These are phyloP conservation scores for Sesbania bispinosa DNA, from an alignment of 306 rosid species.

Conservation along the genomic window DNA sequence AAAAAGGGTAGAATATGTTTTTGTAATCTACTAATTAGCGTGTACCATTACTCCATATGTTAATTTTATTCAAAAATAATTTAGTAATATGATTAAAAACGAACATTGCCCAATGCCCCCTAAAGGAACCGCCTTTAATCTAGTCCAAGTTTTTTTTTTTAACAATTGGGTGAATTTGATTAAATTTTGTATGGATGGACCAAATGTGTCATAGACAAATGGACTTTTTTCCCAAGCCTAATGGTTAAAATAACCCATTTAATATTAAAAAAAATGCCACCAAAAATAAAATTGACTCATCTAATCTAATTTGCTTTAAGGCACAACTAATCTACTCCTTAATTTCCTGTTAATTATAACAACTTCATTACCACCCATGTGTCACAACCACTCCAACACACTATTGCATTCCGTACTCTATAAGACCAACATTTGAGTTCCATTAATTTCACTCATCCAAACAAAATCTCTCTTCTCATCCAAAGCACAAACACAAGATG, in stretches of 20 bases:
- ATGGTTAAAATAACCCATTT: not conserved
- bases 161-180: too few relatives aligned
- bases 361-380: slow-evolving; percentile 39
- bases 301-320: not conserved
- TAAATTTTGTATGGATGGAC: too few relatives aligned
- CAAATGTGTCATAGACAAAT: too few relatives aligned
- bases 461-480: not conserved
- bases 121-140: too few relatives aligned
- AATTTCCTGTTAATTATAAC: slow-evolving; percentile 23
- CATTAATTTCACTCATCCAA: slow-evolving; percentile 18
- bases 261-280: not conserved
- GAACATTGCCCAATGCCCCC: too few relatives aligned
- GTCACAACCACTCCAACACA: slow-evolving; percentile 44
- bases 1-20: too few relatives aligned
- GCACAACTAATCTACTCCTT: slow-evolving; percentile 12
- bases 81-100: too few relatives aligned
- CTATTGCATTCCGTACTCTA: slow-evolving; percentile 12
- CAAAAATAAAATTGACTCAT: not conserved
- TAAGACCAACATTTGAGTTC: slow-evolving; percentile 18
- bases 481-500: slow-evolving; percentile 32
- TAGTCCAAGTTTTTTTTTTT: too few relatives aligned
- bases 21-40: too few relatives aligned
- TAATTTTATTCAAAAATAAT: too few relatives aligned
- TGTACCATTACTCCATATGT: too few relatives aligned
- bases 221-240: too few relatives aligned